These are phyloP conservation scores for Naganishia randhawae DNA, from an alignment of 768 basidiomycete species.

Conservation along the genomic window DNA sequence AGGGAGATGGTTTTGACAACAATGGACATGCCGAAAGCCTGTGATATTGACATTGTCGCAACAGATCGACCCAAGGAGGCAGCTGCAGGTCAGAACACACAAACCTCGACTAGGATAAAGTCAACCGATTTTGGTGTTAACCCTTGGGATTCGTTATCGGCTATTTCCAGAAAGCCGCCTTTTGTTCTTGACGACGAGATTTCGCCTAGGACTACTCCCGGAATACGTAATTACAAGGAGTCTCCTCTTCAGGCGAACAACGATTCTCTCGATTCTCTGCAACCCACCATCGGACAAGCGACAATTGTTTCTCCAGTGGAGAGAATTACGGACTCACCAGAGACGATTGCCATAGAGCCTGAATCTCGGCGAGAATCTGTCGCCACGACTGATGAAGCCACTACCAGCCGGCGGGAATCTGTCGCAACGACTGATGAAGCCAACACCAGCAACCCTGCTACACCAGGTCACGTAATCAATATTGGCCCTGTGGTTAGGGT, in stretches of 20 bases:
- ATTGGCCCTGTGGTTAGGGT: conserved; percentile 26
- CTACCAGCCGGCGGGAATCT: not conserved
- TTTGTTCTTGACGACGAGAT: not conserved
- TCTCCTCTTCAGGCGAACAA: not conserved
- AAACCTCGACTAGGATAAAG: not conserved
- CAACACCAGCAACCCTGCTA: not conserved
- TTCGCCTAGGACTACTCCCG: conserved; percentile 8
- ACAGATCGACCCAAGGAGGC: not conserved
- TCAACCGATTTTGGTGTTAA: not conserved
- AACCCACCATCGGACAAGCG: too few species aligned
- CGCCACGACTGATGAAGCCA: not conserved
- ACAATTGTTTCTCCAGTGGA: not conserved
- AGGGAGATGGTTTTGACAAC: not conserved
- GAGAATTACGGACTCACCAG: not conserved
- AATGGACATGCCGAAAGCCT: not conserved
- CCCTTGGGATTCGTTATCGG: not conserved
- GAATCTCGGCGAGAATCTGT: not conserved
- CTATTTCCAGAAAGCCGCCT: not conserved
- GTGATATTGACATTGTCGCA: not conserved
- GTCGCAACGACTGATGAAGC: not conserved
- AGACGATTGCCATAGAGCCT: not conserved
- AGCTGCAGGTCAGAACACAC: not conserved
- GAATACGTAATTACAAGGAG: not conserved
- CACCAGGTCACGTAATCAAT: not conserved
- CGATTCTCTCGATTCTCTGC: not conserved